Conservation (phyloP, 371 early-diverging fungal species). For the Nosema muscidifuracis region DNA sequence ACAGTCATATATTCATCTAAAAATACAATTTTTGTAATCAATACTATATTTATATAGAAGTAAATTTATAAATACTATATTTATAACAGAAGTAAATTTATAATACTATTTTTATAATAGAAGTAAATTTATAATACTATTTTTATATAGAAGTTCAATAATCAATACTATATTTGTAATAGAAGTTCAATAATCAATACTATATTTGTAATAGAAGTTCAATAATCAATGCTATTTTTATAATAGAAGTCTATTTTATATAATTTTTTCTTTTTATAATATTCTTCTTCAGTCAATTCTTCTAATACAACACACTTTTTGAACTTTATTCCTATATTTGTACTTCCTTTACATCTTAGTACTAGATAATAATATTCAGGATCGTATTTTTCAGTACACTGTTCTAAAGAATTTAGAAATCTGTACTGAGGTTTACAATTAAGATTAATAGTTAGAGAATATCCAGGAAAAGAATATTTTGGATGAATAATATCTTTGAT, state of each 20-base stretch:
- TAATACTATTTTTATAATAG: too few species aligned
- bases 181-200: too few species aligned
- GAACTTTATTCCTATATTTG: constrained; percentile 20
- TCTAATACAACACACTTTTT: background rate
- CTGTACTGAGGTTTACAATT: constrained; percentile 14
- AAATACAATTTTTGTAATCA: too few species aligned
- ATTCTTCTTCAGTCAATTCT: background rate
- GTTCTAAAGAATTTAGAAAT: constrained; percentile 25
- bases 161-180: too few species aligned
- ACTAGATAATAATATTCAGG: constrained; percentile 19
- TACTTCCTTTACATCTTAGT: background rate
- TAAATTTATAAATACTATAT: too few species aligned
- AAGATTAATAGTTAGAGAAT: background rate
- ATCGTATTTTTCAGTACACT: constrained; percentile 22
- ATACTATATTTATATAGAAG: too few species aligned
- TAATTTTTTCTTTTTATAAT: background rate
- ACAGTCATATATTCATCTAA: too few species aligned
- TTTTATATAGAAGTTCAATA: too few species aligned
- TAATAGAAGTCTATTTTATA: background rate
- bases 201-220: too few species aligned
- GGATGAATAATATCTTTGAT: background rate
- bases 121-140: too few species aligned
- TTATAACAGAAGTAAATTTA: too few species aligned
- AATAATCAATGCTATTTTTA: too few species aligned
- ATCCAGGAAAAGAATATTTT: background rate